phyloP scores from a whole-genome alignment of 2,329 filamentous ascomycete genomes.

The Didymella glomerata region DNA sequence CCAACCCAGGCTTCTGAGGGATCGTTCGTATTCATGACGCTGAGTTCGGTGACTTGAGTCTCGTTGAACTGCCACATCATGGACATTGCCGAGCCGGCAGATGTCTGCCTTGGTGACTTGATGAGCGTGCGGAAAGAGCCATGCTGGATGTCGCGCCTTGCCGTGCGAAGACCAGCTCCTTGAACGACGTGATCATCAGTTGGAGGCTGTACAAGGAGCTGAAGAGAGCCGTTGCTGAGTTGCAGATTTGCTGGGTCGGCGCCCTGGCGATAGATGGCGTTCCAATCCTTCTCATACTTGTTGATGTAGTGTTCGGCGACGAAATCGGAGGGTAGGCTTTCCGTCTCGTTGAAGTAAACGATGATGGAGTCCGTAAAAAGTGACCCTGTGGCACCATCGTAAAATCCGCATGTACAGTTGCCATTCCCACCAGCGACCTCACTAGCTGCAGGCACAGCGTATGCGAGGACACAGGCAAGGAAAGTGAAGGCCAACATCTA shows the following conservation, averaged over 20 bases:
- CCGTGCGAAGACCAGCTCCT: slow-evolving; percentile 55
- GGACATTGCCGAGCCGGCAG: slow-evolving; percentile 55
- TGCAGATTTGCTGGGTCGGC: slow-evolving; percentile 53
- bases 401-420: slow-evolving; percentile 59
- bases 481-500: slow-evolving; percentile 23
- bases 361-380: slow-evolving; percentile 60
- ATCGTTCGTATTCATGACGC: slow-evolving; percentile 57
- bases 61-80: slow-evolving; percentile 59
- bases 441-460: slow-evolving; percentile 26
- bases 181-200: slow-evolving; percentile 53
- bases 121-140: slow-evolving; percentile 58
- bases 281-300: slow-evolving; percentile 59
- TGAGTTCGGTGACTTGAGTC: slow-evolving; percentile 54
- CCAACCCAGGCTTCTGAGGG: slow-evolving; percentile 50
- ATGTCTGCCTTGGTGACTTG: slow-evolving; percentile 49
- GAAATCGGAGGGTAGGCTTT: slow-evolving; percentile 49
- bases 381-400: slow-evolving; percentile 50
- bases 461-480: slow-evolving; percentile 27
- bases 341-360: slow-evolving; percentile 61
- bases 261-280: slow-evolving; percentile 55
- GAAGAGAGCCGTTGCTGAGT: slow-evolving; percentile 48
- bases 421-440: slow-evolving; percentile 29
- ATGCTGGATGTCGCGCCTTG: slow-evolving; percentile 58
- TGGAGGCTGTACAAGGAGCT: slow-evolving; percentile 47
- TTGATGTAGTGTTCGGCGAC: slow-evolving; percentile 53